Base-by-base conservation (phyloP, 108 stramenopile species). In the Cyclotella kingstonii region DNA sequence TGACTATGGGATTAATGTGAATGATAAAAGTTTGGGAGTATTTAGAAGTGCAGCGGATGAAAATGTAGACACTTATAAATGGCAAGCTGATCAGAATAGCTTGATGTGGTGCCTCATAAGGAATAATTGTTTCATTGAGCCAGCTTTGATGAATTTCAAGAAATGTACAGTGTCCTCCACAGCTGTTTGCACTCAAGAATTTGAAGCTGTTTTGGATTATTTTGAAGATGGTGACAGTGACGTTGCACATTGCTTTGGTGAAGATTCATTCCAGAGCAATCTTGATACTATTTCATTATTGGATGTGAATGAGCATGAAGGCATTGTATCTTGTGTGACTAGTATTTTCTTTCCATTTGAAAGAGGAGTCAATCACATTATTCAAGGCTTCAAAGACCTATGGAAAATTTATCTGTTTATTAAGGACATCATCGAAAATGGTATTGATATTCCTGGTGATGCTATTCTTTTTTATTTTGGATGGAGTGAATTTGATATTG, bases 401-500 rank as follows among this genome's bases (percentile, higher is more conserved):
- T 11, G 12, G 39, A 41, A 40, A 18, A 73, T 73, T 36, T 36
- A 29, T 30, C 39, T 36, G 12, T 40, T 50, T 31, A 30, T 73
- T 15, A 23, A 46, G 10, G 47, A 73, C 7, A 39, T 73, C 10
- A 47, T 73, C 11, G 64, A 73, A 18, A 66, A 73, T 5, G 72
- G 72, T 5, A 51, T 73, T 10, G 34, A 60, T 25, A 73, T 73
- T 51, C 65, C 64, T 41, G 72, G 70, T 54, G 62, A 53, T 48
- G 26, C 45, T 27, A 73, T 73, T 27, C 65, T 73, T 3, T 73
- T 54, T 23, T 58, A 49, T 23, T 73, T 73, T 60, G 72, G 72
- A 44, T 73, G 72, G 72, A 36, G 33, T 22, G 35, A 66, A 19
- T 67, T 69, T 52, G 68, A 60, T 29, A 31, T 14, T 12, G 65